Evolutionary conservation across 495 filamentous ascomycete genomes (phyloP).

Genomic region (Penicillium simplicissimum): DNA sequence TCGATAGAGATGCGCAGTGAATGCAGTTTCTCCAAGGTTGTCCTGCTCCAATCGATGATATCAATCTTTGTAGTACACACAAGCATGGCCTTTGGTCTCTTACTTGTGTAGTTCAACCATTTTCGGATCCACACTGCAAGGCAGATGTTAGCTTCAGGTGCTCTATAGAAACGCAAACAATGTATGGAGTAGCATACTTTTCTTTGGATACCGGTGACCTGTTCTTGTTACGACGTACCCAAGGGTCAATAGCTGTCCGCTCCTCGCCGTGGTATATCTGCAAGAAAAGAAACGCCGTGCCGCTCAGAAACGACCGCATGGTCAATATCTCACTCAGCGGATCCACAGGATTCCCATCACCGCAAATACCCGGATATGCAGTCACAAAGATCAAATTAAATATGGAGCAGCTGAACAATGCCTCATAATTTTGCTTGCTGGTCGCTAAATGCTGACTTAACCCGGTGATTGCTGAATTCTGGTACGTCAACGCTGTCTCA

Average conservation of each 20-base stretch:
- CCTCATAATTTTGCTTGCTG: constrained; percentile 14
- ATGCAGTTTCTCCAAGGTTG: constrained; percentile 11
- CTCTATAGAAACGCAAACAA: neutral
- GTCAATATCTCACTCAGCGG: constrained; percentile 16
- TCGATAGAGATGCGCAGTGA: constrained; percentile 8
- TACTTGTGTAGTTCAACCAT: constrained; percentile 13
- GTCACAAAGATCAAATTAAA: constrained; percentile 16
- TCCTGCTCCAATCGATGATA: neutral
- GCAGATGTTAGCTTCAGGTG: neutral
- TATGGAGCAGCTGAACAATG: constrained; percentile 14
- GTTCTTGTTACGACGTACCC: constrained; percentile 9
- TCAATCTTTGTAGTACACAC: neutral
- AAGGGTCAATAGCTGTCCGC: constrained; percentile 6
- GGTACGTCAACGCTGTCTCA: constrained; percentile 16
- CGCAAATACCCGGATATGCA: constrained; percentile 12
- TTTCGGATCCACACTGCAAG: constrained; percentile 12
- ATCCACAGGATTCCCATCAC: constrained; percentile 13
- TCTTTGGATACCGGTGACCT: constrained; percentile 2
- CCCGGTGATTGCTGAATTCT: constrained; percentile 11
- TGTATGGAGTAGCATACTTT: neutral
- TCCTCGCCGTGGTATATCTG: constrained; percentile 15
- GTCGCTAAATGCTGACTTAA: constrained; percentile 11
- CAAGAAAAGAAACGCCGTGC: constrained; percentile 16
- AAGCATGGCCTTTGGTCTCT: neutral
- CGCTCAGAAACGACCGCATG: constrained; percentile 15